Evolutionary conservation across 2,329 filamentous ascomycete species (phyloP).

Genomic region (Fusarium burgessii): DNA sequence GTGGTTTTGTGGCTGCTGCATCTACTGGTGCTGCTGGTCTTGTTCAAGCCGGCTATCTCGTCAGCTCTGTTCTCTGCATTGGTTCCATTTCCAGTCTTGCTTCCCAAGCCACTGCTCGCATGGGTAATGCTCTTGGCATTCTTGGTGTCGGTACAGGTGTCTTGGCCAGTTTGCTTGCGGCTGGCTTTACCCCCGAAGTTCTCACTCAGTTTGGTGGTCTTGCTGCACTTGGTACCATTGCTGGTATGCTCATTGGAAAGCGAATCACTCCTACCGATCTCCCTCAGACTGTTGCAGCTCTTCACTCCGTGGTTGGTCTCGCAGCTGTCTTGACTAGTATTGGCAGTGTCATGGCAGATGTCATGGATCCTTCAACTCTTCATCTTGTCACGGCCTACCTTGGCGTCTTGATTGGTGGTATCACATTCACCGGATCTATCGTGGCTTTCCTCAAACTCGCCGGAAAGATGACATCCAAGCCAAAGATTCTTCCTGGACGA

Average conservation of each 20-base stretch:
- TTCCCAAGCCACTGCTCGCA: conserved; percentile 83
- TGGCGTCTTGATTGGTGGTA: conserved; percentile 86
- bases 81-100: conserved; percentile 84
- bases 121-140: conserved; percentile 88
- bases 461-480: conserved; percentile 83
- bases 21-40: conserved; percentile 85
- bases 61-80: conserved; percentile 87
- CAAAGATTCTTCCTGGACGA: conserved; percentile 77
- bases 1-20: conserved; percentile 83
- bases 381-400: conserved; percentile 89
- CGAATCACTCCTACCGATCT: conserved; percentile 89
- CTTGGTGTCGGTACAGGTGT: conserved; percentile 87
- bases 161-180: conserved; percentile 82
- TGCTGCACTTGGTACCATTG: conserved; percentile 76
- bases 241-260: conserved; percentile 81
- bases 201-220: conserved; percentile 83
- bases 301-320: conserved; percentile 91
- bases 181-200: conserved; percentile 82
- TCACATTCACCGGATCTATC: conserved; percentile 92
- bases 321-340: conserved; percentile 90
- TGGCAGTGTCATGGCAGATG: conserved; percentile 82
- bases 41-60: conserved; percentile 87
- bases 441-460: conserved; percentile 91
- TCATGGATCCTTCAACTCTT: conserved; percentile 77
- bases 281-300: conserved; percentile 87